Conservation (phyloP, 345 rosid species). For the Boechera stricta region DNA sequence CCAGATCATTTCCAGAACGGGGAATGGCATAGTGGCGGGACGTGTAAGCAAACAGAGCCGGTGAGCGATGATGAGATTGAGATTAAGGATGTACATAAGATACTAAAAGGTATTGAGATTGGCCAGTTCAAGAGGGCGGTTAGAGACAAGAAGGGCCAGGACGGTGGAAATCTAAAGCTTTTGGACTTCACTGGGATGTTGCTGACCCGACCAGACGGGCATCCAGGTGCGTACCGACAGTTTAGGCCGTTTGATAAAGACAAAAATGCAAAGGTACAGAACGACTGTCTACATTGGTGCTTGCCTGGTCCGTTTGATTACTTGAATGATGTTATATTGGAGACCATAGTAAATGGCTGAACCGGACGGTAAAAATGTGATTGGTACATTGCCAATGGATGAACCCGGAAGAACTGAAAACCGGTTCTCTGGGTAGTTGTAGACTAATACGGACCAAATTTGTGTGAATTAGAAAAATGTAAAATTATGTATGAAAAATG, state of each 20-base stretch:
- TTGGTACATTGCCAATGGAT: not conserved
- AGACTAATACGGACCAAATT: constrained; percentile 17
- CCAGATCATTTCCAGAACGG: constrained; percentile 96
- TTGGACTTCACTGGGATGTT: constrained; percentile 76
- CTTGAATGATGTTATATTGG: constrained; percentile 89
- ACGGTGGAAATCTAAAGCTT: constrained; percentile 62
- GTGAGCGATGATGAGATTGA: constrained; percentile 69
- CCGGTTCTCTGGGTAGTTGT: constrained; percentile 17
- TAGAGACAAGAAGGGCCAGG: constrained; percentile 50
- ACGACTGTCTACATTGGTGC: constrained; percentile 98
- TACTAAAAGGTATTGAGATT: constrained; percentile 68
- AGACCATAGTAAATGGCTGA: constrained; percentile 61
- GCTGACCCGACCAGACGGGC: constrained; percentile 83
- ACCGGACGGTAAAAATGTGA: constrained; percentile 4
- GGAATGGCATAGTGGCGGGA: constrained; percentile 91
- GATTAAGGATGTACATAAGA: constrained; percentile 62
- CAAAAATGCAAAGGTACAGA: constrained; percentile 71
- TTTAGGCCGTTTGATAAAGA: constrained; percentile 72
- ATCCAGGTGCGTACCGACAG: constrained; percentile 85
- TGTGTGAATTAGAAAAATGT: constrained; percentile 25
- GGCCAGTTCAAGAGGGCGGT: constrained; percentile 62
- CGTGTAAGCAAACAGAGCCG: constrained; percentile 62
- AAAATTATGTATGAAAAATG: not conserved
- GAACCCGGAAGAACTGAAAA: not conserved
- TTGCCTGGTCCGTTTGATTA: constrained; percentile 92